These are phyloP conservation scores for Cryphonectria japonica DNA, from an alignment of 2,329 filamentous ascomycete genomes.

Conservation along the genomic window DNA sequence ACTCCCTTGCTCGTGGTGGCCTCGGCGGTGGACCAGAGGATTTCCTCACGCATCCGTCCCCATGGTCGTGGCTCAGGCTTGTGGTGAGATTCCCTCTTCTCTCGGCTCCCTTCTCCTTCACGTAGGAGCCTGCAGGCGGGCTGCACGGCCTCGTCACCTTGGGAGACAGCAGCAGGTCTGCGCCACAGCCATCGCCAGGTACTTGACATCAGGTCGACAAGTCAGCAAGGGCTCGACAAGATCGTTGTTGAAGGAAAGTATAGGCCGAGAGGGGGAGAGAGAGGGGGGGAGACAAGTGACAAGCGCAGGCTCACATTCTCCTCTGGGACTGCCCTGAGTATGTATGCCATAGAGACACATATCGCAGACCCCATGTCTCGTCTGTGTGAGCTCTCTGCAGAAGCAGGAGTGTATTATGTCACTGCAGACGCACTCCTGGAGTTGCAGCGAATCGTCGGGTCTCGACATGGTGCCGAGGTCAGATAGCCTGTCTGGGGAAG, in stretches of 20 bases:
- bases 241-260: neutral
- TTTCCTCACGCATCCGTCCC: neutral
- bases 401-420: conserved; percentile 1
- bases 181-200: neutral
- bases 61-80: neutral
- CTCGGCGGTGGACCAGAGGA: neutral
- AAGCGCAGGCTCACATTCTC: neutral
- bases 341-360: conserved; percentile 11
- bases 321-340: neutral
- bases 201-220: neutral
- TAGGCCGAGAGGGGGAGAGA: neutral
- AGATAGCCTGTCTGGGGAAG: neutral
- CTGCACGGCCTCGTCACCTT: neutral
- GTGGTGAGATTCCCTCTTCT: neutral
- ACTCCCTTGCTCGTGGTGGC: neutral
- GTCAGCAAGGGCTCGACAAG: neutral
- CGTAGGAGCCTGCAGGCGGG: neutral
- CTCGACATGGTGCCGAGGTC: neutral
- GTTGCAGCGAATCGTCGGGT: neutral
- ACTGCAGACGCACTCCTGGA: neutral
- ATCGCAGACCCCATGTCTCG: conserved; percentile 9
- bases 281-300: too few species aligned
- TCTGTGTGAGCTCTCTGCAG: conserved; percentile 6
- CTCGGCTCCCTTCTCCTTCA: neutral
- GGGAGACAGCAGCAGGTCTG: neutral